Evolutionary conservation across 805 yeast species (phyloP), one percentile per base, ranked within the genome.

Genomic region (Metschnikowia henanensis): DNA sequence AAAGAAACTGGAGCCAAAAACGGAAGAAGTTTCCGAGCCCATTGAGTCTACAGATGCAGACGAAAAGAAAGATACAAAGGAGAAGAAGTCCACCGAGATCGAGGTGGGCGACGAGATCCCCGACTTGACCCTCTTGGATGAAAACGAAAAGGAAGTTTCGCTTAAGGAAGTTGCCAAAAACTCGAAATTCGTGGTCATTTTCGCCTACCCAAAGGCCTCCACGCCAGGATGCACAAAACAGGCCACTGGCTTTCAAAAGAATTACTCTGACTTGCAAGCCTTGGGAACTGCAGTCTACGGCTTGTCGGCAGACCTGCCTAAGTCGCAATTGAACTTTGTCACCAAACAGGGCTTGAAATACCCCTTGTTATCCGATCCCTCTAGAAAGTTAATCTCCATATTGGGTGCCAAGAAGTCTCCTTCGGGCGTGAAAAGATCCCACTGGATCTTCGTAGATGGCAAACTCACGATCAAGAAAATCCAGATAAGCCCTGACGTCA

Each of bases 171-270:
- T 55, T 23, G 68, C 71, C 36, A 50, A 52, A 23, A 54, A 59
- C 20, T 49, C 64, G 23, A 68, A 66, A 52, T 68, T 60, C 41
- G 41, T 71, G 47, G 70, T 72, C 20, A 65, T 72, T 31, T 72
- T 72, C 44, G 86, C 96, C 16, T 92, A 91, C 60, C 98, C 98
- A 41, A 84, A 77, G 59, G 98, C 98, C 0, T 81, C 85, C 20
- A 92, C 98, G 0, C 96, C 97, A 1, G 99, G 99, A 3, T 94
- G 99, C 65, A 92, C 99, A 1, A 79, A 89, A 55, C 99, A 92
- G 67, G 97, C 91, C 2, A 78, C 86, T 61, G 97, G 97, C 0
- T 94, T 85, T 62, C 81, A 94, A 55, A 83, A 79, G 51, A 79
- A 79, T 54, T 83, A 68, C 61, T 70, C 74, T 2, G 69, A 75